Percentiles rank a stretch among this genome's conserved stretches.
phyloP scores from a whole-genome alignment of 257 asterid genomes.

The Nicotiana noctiflora region DNA sequence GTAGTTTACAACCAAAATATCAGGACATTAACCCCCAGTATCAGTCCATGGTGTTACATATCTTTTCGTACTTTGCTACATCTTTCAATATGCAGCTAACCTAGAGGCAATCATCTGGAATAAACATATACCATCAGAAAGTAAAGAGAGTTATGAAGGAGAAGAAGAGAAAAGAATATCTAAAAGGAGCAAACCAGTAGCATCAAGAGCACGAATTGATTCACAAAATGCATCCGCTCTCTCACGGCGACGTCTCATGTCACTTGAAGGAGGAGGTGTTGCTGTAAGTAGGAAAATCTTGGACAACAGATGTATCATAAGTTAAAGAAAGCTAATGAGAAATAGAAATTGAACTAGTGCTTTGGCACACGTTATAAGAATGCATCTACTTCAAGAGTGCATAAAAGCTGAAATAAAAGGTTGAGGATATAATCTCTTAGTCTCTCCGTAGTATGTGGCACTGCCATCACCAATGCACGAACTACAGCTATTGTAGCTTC shows the following conservation, averaged over 20 bases:
- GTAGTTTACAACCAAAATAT: neutral
- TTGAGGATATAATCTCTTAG: slow-evolving; percentile 97
- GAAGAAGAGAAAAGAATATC: neutral
- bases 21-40: neutral
- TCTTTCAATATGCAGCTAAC: slow-evolving; percentile 1
- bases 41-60: neutral
- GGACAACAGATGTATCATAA: slow-evolving; percentile 65
- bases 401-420: slow-evolving; percentile 12
- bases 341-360: neutral
- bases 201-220: slow-evolving; percentile 98
- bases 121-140: slow-evolving; percentile 3
- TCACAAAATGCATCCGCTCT: slow-evolving; percentile 91
- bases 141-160: neutral
- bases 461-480: slow-evolving; percentile 84
- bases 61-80: neutral
- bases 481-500: slow-evolving; percentile 93
- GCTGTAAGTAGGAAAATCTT: slow-evolving; percentile 84
- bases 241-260: slow-evolving; percentile 61
- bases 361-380: neutral
- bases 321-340: slow-evolving; percentile 41
- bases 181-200: slow-evolving; percentile 58
- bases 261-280: slow-evolving; percentile 60
- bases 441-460: slow-evolving; percentile 76
- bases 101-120: neutral
- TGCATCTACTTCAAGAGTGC: neutral